Percentiles rank a stretch among this genome's conserved stretches.
Conservation (phyloP, 1,139 yeast genomes). For the Zygosaccharomyces sapae region DNA sequence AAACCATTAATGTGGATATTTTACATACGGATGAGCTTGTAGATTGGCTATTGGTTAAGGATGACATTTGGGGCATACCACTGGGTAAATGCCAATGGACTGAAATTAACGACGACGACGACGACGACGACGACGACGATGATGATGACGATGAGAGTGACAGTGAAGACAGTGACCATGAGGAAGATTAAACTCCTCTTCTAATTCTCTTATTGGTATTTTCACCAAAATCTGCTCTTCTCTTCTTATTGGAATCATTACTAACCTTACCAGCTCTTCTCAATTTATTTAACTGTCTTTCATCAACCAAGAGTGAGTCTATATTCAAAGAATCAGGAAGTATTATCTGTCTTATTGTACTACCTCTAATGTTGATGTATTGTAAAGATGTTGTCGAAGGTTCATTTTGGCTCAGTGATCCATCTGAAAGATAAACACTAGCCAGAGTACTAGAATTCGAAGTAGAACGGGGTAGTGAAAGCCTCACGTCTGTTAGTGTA, state of each 20-base stretch:
- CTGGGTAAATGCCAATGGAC: conserved; percentile 34
- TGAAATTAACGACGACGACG: conserved; percentile 16
- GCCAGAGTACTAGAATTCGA: conserved; percentile 26
- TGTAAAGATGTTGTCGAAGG: conserved; percentile 66
- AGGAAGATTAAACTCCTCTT: conserved; percentile 32
- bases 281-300: conserved; percentile 33
- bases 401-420: conserved; percentile 36
- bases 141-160: too few relatives aligned
- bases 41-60: conserved; percentile 27
- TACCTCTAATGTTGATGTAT: conserved; percentile 84
- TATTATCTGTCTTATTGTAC: conserved; percentile 77
- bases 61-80: conserved; percentile 36
- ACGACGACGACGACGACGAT: conserved; percentile 10
- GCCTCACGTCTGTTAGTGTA: conserved; percentile 70
- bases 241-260: conserved; percentile 28
- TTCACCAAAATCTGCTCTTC: conserved; percentile 31
- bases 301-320: conserved; percentile 69
- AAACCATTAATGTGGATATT: conserved; percentile 18
- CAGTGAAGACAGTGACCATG: too few relatives aligned
- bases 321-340: conserved; percentile 86
- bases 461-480: conserved; percentile 24
- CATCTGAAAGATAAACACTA: conserved; percentile 26
- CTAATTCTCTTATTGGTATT: conserved; percentile 34
- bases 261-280: conserved; percentile 30
- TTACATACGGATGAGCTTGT: conserved; percentile 33